These are phyloP conservation scores for Podaxis sp. DNA, from an alignment of 768 basidiomycete species.

Conservation along the genomic window DNA sequence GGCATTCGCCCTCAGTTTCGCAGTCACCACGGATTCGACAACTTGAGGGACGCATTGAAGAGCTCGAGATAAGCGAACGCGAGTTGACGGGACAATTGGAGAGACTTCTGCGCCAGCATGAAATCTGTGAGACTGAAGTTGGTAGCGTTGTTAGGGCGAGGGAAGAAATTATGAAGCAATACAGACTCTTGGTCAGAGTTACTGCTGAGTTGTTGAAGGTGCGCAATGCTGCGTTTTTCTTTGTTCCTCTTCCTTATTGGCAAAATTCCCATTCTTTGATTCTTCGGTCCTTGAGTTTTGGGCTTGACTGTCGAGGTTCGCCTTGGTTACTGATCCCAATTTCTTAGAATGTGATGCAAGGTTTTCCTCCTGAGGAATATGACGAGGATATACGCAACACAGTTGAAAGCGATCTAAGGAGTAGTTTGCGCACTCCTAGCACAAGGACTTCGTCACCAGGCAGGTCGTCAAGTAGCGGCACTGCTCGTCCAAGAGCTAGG, in stretches of 20 bases:
- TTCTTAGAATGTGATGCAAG: neutral
- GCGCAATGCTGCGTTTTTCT: neutral
- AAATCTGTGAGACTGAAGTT: conserved; percentile 23
- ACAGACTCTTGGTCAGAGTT: conserved; percentile 34
- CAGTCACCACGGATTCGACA: neutral
- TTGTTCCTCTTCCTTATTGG: neutral
- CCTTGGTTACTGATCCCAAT: neutral
- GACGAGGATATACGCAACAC: neutral
- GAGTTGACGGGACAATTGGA: conserved; percentile 1
- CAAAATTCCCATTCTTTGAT: neutral
- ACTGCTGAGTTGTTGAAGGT: conserved; percentile 29
- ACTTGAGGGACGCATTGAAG: conserved; percentile 1
- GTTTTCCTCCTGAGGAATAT: neutral
- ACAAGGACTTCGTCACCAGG: neutral
- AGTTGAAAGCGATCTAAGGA: neutral
- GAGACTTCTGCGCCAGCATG: conserved; percentile 26
- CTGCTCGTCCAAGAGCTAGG: conserved; percentile 1
- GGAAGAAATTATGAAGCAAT: conserved; percentile 25
- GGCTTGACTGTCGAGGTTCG: neutral
- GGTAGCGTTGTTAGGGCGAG: conserved; percentile 28
- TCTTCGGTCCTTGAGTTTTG: neutral
- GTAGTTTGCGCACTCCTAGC: neutral
- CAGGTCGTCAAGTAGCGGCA: neutral
- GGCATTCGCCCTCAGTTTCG: neutral
- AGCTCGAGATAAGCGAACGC: conserved; percentile 1